Base-by-base conservation (phyloP, 371 early-diverging fungal species). In the Syncephalastrum sp. region DNA sequence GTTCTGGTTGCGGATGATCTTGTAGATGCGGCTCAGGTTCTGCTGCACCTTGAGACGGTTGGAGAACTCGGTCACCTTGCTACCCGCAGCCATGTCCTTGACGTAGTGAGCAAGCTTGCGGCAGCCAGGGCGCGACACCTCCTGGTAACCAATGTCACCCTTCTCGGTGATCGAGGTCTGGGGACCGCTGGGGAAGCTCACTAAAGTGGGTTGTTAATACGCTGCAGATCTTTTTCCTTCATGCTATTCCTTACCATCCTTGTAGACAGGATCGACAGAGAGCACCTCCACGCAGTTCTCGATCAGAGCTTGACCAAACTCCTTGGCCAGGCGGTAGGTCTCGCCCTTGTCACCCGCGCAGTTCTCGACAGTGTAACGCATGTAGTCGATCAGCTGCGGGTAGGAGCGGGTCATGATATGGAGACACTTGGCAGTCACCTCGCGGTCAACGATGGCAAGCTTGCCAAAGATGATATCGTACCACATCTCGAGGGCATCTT, bases 391-490 rank as follows among this genome's bases (percentile, higher is more conserved):
- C 59, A 97, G 70, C 50, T 81, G 77, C 46, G 87, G 89, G 68
- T 90, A 88, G 45, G 94, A 76, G 54, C 95, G 90, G 85, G 95
- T 97, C 93, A 95, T 95, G 67, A 97, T 82, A 59, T 90, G 91
- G 48, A 94, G 79, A 69, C 91, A 90, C 70, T 90, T 87, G 65
- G 95, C 92, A 65, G 94, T 94, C 54, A 96, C 82, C 65, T 94
- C 95, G 69, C 95, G 91, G 73, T 96, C 95, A 19, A 96, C 93
- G 59, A 82, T 87, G 54, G 89, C 88, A 54, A 95, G 79, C 42
- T 90, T 84, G 58, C 96, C 96, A 74, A 92, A 95, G 74, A 97
- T 82, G 59, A 94, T 87, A 68, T 94, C 95, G 70, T 91, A 95
- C 81, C 92, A 91, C 65, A 95, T 82, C 47, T 87, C 83, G 47